Base-by-base conservation (phyloP, 1,139 yeast species). In the Sugiyamaella neomexicana region DNA sequence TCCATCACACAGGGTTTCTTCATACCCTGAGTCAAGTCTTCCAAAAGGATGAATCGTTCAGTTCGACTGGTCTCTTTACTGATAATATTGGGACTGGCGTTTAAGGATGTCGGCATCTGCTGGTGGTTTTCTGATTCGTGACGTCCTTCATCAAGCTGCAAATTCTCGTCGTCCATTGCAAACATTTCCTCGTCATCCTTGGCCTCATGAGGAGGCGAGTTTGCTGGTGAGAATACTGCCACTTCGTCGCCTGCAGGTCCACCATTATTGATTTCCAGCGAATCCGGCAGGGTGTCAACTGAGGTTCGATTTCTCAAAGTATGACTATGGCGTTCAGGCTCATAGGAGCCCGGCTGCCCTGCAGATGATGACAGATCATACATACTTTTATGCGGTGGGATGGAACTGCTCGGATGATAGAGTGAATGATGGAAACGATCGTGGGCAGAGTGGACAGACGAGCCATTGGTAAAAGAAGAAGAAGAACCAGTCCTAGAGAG, bases 1-100 rank as follows among this genome's bases (percentile, higher is more conserved):
- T 95, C 99, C 56, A 95, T 75, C 1, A 93, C 98, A 68, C 97
- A 90, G 0, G 99, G 98, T 58, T 80, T 80, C 34, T 72, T 75
- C 85, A 93, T 82, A 34, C 89, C 89, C 51, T 85, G 80, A 0
- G 98, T 91, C 53, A 95, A 74, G 71, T 95, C 99, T 67, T 95
- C 99, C 53, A 91, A 75, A n/a, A 95, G 73, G 39, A 95, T 86
- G 66, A 90, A 90, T 61, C 95, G 76, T 68, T 88, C 95, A 49
- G 86, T 83, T 52, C 86, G 67, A 2, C 72, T 66, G 48, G 64
- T 61, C 13, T 60, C 58, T 36, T 61, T 58, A 29, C 36, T 13
- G n/a, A 12, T 12, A 12, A 17, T 36, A 10, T 10, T 2, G 15
- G 29, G 43, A 23, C 43, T 39, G 4, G 29, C 9, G 27, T 10